These are phyloP conservation scores for Byssothecium circinans DNA, from an alignment of 2,329 filamentous ascomycete genomes.

Conservation along the genomic window DNA sequence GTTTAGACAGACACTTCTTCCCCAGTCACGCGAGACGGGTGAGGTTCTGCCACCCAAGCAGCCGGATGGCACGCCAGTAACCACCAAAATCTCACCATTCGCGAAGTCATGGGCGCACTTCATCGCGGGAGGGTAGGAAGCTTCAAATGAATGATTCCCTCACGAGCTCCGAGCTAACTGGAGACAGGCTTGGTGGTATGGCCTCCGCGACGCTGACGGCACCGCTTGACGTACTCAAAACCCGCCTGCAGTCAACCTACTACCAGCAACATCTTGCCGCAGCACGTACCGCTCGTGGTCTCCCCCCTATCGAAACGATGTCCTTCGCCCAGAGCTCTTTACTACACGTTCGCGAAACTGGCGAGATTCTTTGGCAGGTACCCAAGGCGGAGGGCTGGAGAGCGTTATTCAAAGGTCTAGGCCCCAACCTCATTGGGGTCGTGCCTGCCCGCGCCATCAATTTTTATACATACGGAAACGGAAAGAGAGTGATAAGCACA, in stretches of 20 bases:
- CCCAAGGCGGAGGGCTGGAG: conserved; percentile 80
- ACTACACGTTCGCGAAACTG: conserved; percentile 80
- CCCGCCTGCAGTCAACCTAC: conserved; percentile 89
- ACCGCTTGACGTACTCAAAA: conserved; percentile 91
- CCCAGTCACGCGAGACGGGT: conserved; percentile 64
- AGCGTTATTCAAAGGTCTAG: conserved; percentile 89
- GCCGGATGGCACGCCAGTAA: conserved; percentile 44
- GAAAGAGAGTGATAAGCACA: conserved; percentile 78
- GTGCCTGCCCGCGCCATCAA: conserved; percentile 89
- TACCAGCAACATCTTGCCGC: conserved; percentile 82
- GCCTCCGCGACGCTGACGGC: conserved; percentile 90
- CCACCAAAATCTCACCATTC: conserved; percentile 47
- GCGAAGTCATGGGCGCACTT: conserved; percentile 88
- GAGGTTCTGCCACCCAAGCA: conserved; percentile 54
- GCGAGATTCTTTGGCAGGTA: conserved; percentile 81
- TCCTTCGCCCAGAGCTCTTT: conserved; percentile 66
- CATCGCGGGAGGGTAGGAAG: conserved; percentile 77
- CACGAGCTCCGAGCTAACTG: conserved; percentile 17
- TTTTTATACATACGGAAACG: conserved; percentile 91
- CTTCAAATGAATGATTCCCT: conserved; percentile 23
- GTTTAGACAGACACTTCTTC: conserved; percentile 31
- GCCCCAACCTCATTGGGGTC: conserved; percentile 85
- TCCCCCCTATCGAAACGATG: conserved; percentile 59
- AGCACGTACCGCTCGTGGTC: conserved; percentile 61
- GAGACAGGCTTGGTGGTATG: conserved; percentile 79